phyloP scores from a whole-genome alignment of 176 grass and related monocot genomes.

The Alopecurus myosuroides region DNA sequence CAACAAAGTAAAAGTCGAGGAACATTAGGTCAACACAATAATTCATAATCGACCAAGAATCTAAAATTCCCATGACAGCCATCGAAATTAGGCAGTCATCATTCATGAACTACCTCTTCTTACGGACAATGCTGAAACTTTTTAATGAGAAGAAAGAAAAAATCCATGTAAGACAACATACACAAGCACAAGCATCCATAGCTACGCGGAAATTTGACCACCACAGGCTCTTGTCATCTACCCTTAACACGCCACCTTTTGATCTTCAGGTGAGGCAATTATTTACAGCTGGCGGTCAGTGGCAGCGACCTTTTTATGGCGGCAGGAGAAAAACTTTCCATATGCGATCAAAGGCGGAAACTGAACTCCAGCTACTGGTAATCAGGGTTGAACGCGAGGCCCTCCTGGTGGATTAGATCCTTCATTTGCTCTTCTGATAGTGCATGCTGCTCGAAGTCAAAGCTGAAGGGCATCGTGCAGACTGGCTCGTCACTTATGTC shows the following conservation, averaged over 20 bases:
- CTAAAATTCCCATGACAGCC: conserved; percentile 35
- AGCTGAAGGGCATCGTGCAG: conserved; percentile 75
- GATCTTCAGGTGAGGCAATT: conserved; percentile 41
- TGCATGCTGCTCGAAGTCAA: conserved; percentile 91
- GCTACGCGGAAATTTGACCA: conserved; percentile 30
- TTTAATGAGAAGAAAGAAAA: not conserved
- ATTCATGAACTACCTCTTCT: conserved; percentile 38
- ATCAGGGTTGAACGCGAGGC: conserved; percentile 80
- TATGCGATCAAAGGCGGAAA: not conserved
- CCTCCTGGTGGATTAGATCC: conserved; percentile 91
- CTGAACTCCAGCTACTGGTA: conserved; percentile 50
- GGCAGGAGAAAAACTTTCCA: conserved; percentile 19
- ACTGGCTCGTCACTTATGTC: conserved; percentile 89
- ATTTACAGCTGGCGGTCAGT: conserved; percentile 46
- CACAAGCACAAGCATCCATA: conserved; percentile 26
- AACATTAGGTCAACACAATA: conserved; percentile 6
- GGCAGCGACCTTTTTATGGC: conserved; percentile 13
- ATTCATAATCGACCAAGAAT: conserved; percentile 21
- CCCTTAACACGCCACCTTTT: conserved; percentile 23
- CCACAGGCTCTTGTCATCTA: conserved; percentile 32
- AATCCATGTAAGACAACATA: conserved; percentile 32
- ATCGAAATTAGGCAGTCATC: conserved; percentile 42
- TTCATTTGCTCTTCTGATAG: conserved; percentile 99
- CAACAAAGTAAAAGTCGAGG: not conserved
- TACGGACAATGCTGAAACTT: conserved; percentile 17